Percentiles rank a stretch among this genome's conserved stretches.
Evolutionary conservation across 2,329 filamentous ascomycete genomes (phyloP).

Genomic region (Cercospora sesami): DNA sequence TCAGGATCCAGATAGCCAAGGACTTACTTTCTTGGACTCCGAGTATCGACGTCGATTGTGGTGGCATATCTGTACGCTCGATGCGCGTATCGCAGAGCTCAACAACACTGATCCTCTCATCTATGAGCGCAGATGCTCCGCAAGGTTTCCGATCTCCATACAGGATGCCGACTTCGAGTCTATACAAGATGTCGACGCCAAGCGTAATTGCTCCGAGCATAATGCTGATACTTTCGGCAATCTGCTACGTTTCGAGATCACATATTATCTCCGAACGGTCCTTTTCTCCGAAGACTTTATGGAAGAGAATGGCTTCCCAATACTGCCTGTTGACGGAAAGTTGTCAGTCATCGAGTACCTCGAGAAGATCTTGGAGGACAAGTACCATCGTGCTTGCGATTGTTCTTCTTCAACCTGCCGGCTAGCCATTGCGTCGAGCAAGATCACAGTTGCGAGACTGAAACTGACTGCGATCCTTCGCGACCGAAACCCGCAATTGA

Average conservation of each 20-base stretch:
- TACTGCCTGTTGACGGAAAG: constrained; percentile 26
- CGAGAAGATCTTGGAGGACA: constrained; percentile 25
- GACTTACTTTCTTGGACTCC: constrained; percentile 20
- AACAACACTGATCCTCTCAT: constrained; percentile 26
- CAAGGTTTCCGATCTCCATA: constrained; percentile 21
- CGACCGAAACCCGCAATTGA: constrained; percentile 11
- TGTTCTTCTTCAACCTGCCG: constrained; percentile 20
- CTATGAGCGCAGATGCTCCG: constrained; percentile 26
- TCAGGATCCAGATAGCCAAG: constrained; percentile 25
- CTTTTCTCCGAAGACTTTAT: constrained; percentile 28
- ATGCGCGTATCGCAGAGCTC: constrained; percentile 24
- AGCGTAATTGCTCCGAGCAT: constrained; percentile 15
- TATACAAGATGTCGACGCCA: constrained; percentile 17
- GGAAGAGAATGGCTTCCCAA: constrained; percentile 25
- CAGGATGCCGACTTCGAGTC: constrained; percentile 20
- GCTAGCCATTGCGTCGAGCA: constrained; percentile 24
- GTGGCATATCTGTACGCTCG: constrained; percentile 30
- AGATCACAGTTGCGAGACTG: constrained; percentile 20
- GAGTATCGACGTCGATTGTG: constrained; percentile 28
- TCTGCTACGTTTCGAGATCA: constrained; percentile 27
- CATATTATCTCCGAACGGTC: constrained; percentile 27
- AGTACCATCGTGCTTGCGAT: constrained; percentile 24
- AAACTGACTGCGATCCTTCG: constrained; percentile 19
- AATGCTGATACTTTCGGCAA: constrained; percentile 23
- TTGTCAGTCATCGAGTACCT: constrained; percentile 26